These are phyloP conservation scores for Carpinus viminea DNA, from an alignment of 306 rosid genomes.

Conservation along the genomic window DNA sequence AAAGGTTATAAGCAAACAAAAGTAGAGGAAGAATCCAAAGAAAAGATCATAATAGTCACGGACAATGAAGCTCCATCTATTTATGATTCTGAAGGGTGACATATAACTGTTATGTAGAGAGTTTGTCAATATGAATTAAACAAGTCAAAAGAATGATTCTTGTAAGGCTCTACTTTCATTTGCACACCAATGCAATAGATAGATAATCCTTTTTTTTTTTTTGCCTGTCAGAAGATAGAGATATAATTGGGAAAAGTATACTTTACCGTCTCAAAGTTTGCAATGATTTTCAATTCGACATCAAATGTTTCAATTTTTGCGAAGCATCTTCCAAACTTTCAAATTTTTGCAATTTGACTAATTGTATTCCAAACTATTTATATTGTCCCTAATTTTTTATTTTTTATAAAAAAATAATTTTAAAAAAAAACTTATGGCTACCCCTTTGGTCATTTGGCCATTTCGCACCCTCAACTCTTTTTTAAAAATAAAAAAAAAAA, in stretches of 20 bases:
- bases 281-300: too few relatives aligned
- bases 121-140: neutral
- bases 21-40: slow-evolving; percentile 34
- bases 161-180: neutral
- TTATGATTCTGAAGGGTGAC: slow-evolving; percentile 49
- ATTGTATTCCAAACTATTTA: too few relatives aligned
- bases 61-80: slow-evolving; percentile 41
- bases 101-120: neutral
- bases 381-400: too few relatives aligned
- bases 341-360: too few relatives aligned
- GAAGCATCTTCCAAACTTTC: too few relatives aligned
- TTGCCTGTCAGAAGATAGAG: neutral
- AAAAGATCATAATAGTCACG: slow-evolving; percentile 54
- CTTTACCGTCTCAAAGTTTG: too few relatives aligned
- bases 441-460: too few relatives aligned
- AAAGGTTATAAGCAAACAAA: slow-evolving; percentile 56
- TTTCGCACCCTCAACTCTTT: too few relatives aligned
- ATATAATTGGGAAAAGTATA: neutral
- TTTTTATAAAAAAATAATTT: too few relatives aligned
- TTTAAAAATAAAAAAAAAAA: too few relatives aligned
- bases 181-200: neutral
- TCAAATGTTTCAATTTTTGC: too few relatives aligned
- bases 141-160: neutral
- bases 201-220: neutral
- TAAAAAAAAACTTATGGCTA: too few relatives aligned